These are phyloP conservation scores for Colletotrichum theobromicola DNA, from an alignment of 2,329 filamentous ascomycete genomes.

Conservation along the genomic window DNA sequence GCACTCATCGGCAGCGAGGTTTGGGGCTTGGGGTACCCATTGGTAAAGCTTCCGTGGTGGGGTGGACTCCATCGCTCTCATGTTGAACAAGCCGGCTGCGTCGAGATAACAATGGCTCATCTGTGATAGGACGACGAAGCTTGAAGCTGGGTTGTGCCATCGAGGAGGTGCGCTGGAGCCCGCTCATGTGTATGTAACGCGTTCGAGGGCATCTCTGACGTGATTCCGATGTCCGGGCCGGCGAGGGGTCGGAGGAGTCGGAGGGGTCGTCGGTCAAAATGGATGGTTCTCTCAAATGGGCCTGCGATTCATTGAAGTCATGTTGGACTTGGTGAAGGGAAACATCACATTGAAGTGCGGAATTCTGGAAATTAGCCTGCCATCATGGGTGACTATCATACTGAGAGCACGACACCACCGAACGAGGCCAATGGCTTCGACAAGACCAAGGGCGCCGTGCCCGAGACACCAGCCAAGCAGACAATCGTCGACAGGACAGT, in stretches of 20 bases:
- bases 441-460: not conserved
- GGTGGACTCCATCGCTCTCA: not conserved
- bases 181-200: slow-evolving; percentile 7
- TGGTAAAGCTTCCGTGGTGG: not conserved
- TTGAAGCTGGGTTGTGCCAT: not conserved
- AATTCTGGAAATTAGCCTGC: not conserved
- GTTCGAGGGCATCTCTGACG: slow-evolving; percentile 13
- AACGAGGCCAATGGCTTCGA: not conserved
- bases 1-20: not conserved
- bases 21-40: not conserved
- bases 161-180: not conserved
- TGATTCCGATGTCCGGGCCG: slow-evolving; percentile 10
- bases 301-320: not conserved
- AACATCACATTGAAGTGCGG: not conserved
- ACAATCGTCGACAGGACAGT: not conserved
- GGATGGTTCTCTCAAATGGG: not conserved
- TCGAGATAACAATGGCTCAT: slow-evolving; percentile 8
- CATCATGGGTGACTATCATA: slow-evolving; percentile 16
- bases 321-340: not conserved
- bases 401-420: not conserved
- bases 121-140: slow-evolving; percentile 10
- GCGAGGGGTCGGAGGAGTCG: not conserved
- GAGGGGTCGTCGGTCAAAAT: not conserved
- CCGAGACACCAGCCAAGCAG: not conserved
- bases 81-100: not conserved